These are phyloP conservation scores for Zymoseptoria crescenta DNA, from an alignment of 2,329 filamentous ascomycete species.

Conservation along the genomic window DNA sequence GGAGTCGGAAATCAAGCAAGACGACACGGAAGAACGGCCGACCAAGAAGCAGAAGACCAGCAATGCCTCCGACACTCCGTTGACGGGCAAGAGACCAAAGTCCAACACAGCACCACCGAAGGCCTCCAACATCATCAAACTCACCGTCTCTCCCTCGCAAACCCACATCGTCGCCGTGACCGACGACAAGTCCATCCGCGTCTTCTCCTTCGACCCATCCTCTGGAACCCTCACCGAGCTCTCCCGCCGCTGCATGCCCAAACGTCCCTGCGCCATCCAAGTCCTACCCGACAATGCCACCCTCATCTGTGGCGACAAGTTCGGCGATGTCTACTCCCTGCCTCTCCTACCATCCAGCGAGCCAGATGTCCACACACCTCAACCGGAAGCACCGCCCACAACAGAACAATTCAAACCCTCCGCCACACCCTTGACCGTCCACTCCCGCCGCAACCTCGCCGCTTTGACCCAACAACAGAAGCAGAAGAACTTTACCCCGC, in stretches of 20 bases:
- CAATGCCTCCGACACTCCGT: conserved; percentile 21
- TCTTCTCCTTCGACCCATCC: conserved; percentile 47
- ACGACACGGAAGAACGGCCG: conserved; percentile 19
- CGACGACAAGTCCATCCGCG: conserved; percentile 83
- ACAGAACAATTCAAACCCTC: conserved; percentile 39
- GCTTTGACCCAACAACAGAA: conserved; percentile 51
- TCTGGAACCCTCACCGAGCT: conserved; percentile 50
- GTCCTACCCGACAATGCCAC: conserved; percentile 62
- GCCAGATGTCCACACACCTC: conserved; percentile 19
- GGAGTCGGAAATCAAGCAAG: conserved; percentile 2
- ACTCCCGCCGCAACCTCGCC: conserved; percentile 52
- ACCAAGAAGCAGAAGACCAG: conserved; percentile 26
- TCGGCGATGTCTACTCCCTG: conserved; percentile 88
- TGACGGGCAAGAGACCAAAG: neutral
- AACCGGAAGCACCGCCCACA: conserved; percentile 1
- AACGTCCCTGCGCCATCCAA: conserved; percentile 70
- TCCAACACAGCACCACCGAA: conserved; percentile 12
- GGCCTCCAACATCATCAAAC: conserved; percentile 58
- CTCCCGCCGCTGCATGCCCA: conserved; percentile 78
- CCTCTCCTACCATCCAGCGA: conserved; percentile 52
- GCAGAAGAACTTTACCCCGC: conserved; percentile 36
- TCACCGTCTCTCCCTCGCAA: conserved; percentile 57
- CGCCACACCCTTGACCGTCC: conserved; percentile 52
- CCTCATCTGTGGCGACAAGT: conserved; percentile 85
- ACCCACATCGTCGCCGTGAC: conserved; percentile 69